phyloP scores from a whole-genome alignment of 2,329 filamentous ascomycete species.

The Alternaria metachromatica region DNA sequence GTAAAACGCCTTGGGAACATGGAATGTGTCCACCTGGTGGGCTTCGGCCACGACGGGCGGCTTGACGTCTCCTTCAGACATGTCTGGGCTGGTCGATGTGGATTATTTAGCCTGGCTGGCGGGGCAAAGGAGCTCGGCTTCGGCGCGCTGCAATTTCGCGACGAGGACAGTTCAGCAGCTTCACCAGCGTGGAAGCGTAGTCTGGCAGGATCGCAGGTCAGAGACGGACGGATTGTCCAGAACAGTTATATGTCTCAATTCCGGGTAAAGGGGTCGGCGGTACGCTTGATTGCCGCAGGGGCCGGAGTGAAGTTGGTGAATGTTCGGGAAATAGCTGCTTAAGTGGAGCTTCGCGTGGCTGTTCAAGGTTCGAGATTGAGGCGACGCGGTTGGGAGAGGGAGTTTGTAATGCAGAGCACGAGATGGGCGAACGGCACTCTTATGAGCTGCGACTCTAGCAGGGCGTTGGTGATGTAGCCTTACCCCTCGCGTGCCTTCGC shows the following conservation, averaged over 20 bases:
- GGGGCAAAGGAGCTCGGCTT: constrained; percentile 11
- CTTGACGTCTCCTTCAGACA: constrained; percentile 55
- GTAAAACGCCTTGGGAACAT: constrained; percentile 61
- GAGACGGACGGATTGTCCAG: constrained; percentile 10
- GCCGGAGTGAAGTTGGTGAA: constrained; percentile 33
- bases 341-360: constrained; percentile 29
- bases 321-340: constrained; percentile 35
- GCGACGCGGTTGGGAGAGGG: not conserved
- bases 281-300: constrained; percentile 37
- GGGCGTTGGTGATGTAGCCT: constrained; percentile 16
- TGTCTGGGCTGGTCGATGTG: constrained; percentile 29
- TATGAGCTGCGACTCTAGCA: constrained; percentile 16
- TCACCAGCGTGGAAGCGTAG: not conserved
- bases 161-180: constrained; percentile 3
- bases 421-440: constrained; percentile 28
- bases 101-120: constrained; percentile 6
- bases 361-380: not conserved
- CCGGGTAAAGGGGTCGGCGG: constrained; percentile 48
- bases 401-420: constrained; percentile 3
- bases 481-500: constrained; percentile 36
- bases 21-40: constrained; percentile 76
- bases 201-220: constrained; percentile 9
- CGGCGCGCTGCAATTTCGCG: constrained; percentile 14
- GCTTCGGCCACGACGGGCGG: constrained; percentile 72
- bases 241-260: constrained; percentile 36